Evolutionary conservation across 2,329 filamentous ascomycete species (phyloP), one percentile per base, ranked within the genome.

Genomic region (Phialophora verrucosa): DNA sequence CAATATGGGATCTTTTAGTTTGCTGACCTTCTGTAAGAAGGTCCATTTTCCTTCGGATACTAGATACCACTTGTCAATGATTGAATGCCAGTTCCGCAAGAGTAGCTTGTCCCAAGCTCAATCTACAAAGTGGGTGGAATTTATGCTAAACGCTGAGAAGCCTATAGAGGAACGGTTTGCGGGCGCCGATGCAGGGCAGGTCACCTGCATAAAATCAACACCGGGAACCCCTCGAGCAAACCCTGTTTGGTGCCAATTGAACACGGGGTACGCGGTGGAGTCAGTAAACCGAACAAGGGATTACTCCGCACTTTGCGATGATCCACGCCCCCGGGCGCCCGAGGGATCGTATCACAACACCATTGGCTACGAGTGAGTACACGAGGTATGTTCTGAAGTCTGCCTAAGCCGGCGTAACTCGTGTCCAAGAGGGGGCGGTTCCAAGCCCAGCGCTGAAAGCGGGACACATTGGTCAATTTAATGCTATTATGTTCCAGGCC

Each of bases 1-100:
- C 49, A 53, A 56, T 57, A 47, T 54, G 38, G 12, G 27, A 50
- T 53, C 31, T 44, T 14, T 14, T 62, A 35, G 12, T 42, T 44
- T 42, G n/a, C 59, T 49, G 49, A 61, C 53, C 47, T 51, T 27
- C 44, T 35, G 14, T 56, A 35, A 27, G 11, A 49, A 61, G 57
- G 58, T 50, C 49, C 20, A 25, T 38, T 49, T 51, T 42, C 55
- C 29, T 65, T 35, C 51, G 38, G 12, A 65, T 31, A 59, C 42
- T 65, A 65, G 57, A 65, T 65, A 65, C 63, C 63, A 65, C 44
- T 17, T 63, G 55, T 54, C 55, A 63, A 59, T 62, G 64, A 62
- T 54, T 35, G 64, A 66, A 31, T 20, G 17, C 47, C 8, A 25
- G 10, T 51, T 51, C 49, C 20, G 11, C 49, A 29, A n/a, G n/a